Evolutionary conservation across 345 rosid genomes (phyloP), one percentile per base, ranked within the genome.

Genomic region (Moricandia moricandioides): DNA sequence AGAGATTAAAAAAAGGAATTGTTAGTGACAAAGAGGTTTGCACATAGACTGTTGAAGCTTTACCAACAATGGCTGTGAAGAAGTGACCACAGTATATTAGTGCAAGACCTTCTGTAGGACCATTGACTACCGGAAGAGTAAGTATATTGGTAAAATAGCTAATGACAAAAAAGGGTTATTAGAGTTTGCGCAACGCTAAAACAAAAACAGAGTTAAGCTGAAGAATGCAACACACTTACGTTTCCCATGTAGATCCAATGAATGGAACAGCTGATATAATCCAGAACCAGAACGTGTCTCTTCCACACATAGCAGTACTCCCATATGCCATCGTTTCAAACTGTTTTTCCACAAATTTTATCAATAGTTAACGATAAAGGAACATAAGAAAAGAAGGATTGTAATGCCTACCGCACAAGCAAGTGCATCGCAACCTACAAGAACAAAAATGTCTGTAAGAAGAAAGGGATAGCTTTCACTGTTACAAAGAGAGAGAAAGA

Each of bases 41-140:
- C 9, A 26, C 13, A 43, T 4, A 64, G 29, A 70, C 2, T 49
- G 57, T 65, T 80, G 80, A 59, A 83, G 54, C 77, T 51, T 47
- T 90, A 92, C 99, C 99, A 83, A 96, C 95, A 73, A 92, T 40
- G 74, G 86, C 86, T 62, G 99, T 92, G 76, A 87, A 83, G 79
- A 96, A 83, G 75, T 96, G 99, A 64, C 82, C 67, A 49, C 85
- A 65, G 75, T 87, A 96, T 60, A 96, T 92, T 76, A 96, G 79
- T 72, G 93, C 88, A 81, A 96, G 90, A 43, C 99, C 99, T 82
- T 92, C 99, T 1, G 97, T 96, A 35, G 99, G 97, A 79, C 99
- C 99, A 81, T 96, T 96, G 54, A 96, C 70, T 73, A 83, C 96
- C 0, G 99, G 99, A 71, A 92, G 97, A 69, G 85, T 88, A 74